Conservation (phyloP, 2,329 filamentous ascomycete genomes). For the Passalora sequoiae region DNA sequence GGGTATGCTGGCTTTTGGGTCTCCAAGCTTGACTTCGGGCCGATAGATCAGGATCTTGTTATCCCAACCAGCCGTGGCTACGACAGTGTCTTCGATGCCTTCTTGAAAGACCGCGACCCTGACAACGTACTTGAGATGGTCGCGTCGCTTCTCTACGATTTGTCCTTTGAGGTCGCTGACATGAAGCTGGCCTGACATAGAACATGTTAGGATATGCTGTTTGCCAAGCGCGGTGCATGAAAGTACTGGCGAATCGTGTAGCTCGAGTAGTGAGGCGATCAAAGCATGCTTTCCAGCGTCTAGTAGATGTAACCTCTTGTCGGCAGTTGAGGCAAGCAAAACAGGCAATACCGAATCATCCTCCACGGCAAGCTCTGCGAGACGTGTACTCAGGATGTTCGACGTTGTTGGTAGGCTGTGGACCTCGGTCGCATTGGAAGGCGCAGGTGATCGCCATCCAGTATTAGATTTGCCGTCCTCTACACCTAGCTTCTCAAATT, state of each 20-base stretch:
- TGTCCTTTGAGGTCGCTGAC: conserved; percentile 42
- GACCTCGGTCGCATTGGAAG: conserved; percentile 35
- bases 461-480: conserved; percentile 35
- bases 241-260: conserved; percentile 52
- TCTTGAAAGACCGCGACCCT: conserved; percentile 44
- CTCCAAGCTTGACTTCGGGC: conserved; percentile 29
- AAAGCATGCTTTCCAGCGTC: conserved; percentile 34
- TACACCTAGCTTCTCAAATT: conserved; percentile 52
- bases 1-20: conserved; percentile 40
- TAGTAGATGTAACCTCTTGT: conserved; percentile 47
- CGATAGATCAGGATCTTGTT: conserved; percentile 51
- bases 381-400: conserved; percentile 48
- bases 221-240: conserved; percentile 43
- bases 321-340: conserved; percentile 44
- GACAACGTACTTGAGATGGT: conserved; percentile 57
- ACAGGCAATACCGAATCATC: conserved; percentile 17
- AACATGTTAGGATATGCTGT: conserved; percentile 49
- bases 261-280: conserved; percentile 34
- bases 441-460: conserved; percentile 6
- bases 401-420: conserved; percentile 43
- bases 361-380: conserved; percentile 24
- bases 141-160: conserved; percentile 47
- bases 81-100: conserved; percentile 27
- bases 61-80: conserved; percentile 60
- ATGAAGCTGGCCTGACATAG: conserved; percentile 55